Conservation (phyloP, 139 green algal species). For the Gonium pectorale region DNA sequence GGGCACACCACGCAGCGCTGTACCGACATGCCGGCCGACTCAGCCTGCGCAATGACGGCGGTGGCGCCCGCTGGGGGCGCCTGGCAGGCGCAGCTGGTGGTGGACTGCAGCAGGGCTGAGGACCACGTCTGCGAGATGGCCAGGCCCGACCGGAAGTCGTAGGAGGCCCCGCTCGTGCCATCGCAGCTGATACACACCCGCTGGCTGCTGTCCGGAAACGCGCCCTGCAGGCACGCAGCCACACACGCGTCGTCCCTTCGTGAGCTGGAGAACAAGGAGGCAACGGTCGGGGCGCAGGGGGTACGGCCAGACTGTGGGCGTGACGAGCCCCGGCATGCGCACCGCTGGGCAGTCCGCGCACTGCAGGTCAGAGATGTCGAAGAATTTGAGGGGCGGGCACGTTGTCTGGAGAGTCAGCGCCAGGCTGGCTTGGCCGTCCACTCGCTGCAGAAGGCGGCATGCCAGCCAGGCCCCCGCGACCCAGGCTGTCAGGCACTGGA, state of each 20-base stretch:
- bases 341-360: conserved; percentile 46
- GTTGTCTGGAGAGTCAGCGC: neutral
- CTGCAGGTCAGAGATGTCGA: conserved; percentile 36
- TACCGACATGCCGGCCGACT: conserved; percentile 2
- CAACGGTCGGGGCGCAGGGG: too few relatives aligned
- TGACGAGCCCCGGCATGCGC: too few relatives aligned
- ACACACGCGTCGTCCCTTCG: too few relatives aligned
- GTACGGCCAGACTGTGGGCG: too few relatives aligned
- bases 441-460: neutral
- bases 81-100: conserved; percentile 36
- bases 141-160: conserved; percentile 43
- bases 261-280: too few relatives aligned
- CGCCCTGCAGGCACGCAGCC: neutral
- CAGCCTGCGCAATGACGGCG: neutral
- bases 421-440: neutral
- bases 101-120: conserved; percentile 8
- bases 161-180: neutral
- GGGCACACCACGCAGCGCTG: conserved; percentile 56
- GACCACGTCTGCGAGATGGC: conserved; percentile 40
- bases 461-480: too few relatives aligned
- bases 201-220: conserved; percentile 39
- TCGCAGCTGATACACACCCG: conserved; percentile 52
- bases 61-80: neutral
- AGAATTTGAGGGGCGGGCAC: conserved; percentile 25
- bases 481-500: too few relatives aligned